A percentile compares a stretch with the other conserved stretches of the same genome.
Conservation (phyloP, 2,329 filamentous ascomycete species). For the Clonostachys rhizophaga region DNA sequence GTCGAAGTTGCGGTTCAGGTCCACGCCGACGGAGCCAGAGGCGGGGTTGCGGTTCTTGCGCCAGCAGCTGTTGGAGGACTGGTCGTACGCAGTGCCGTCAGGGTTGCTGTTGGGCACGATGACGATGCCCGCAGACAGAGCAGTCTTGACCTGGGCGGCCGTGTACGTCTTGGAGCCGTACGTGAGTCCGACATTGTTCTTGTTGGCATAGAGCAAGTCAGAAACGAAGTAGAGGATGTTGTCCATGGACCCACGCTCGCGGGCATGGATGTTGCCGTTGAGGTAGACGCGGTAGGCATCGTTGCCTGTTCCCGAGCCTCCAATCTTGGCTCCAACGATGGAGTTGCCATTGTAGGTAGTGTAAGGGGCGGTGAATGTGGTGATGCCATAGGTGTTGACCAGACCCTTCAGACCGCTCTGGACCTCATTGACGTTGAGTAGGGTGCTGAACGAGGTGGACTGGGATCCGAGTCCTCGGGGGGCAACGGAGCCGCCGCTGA, state of each 20-base stretch:
- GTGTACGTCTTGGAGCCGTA: conserved; percentile 49
- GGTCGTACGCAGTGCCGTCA: conserved; percentile 47
- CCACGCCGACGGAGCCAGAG: conserved; percentile 33
- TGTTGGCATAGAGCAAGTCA: conserved; percentile 49
- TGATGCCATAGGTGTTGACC: conserved; percentile 26
- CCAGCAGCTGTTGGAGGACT: conserved; percentile 43
- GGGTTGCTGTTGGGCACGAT: conserved; percentile 46
- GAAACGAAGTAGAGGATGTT: conserved; percentile 52
- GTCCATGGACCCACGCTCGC: conserved; percentile 53
- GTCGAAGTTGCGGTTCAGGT: conserved; percentile 54
- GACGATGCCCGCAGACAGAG: conserved; percentile 47
- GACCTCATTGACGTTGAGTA: conserved; percentile 40
- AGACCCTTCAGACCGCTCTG: conserved; percentile 36
- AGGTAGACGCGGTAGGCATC: background rate
- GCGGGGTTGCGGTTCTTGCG: conserved; percentile 49
- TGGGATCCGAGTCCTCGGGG: conserved; percentile 18
- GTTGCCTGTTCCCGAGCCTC: background rate
- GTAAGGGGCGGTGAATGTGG: conserved; percentile 32
- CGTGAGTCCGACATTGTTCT: conserved; percentile 38
- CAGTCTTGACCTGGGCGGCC: conserved; percentile 42
- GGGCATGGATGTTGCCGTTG: conserved; percentile 39
- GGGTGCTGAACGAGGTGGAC: conserved; percentile 27
- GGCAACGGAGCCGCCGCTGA: conserved; percentile 27
- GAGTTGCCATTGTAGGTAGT: conserved; percentile 34
- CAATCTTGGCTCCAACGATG: conserved; percentile 13